Evolutionary conservation across 306 rosid genomes (phyloP).

Genomic region (Argentina anserina): DNA sequence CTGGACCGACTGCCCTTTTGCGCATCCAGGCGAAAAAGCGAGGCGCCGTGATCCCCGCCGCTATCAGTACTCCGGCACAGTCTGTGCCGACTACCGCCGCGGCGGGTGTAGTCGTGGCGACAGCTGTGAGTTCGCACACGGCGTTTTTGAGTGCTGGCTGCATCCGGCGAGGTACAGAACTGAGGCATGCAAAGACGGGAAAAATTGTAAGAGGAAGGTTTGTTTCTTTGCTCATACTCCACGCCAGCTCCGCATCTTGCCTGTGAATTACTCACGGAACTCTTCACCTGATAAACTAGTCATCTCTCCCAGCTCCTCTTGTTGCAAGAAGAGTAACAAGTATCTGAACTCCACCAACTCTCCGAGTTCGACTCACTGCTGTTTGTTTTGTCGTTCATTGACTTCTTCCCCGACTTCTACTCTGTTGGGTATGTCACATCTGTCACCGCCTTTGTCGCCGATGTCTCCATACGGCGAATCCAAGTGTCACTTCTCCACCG

Average conservation of each 20-base stretch:
- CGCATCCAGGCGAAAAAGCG: slow-evolving; percentile 87
- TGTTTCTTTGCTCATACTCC: slow-evolving; percentile 90
- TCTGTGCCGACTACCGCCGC: slow-evolving; percentile 76
- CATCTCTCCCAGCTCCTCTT: not conserved
- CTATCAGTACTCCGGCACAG: slow-evolving; percentile 62
- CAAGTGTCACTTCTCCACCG: not conserved
- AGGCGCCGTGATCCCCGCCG: slow-evolving; percentile 76
- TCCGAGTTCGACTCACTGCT: slow-evolving; percentile 39
- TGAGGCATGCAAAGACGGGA: slow-evolving; percentile 92
- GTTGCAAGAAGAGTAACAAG: slow-evolving; percentile 32
- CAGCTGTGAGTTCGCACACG: slow-evolving; percentile 76
- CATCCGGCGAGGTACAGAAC: slow-evolving; percentile 92
- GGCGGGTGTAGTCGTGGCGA: slow-evolving; percentile 68
- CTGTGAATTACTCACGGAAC: slow-evolving; percentile 18
- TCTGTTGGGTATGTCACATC: slow-evolving; percentile 56
- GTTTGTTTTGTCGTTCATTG: slow-evolving; percentile 43
- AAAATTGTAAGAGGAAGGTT: slow-evolving; percentile 72
- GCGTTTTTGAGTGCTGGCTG: slow-evolving; percentile 89
- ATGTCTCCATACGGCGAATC: slow-evolving; percentile 1
- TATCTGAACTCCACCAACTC: slow-evolving; percentile 27
- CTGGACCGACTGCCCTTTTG: slow-evolving; percentile 95
- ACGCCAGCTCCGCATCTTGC: slow-evolving; percentile 62
- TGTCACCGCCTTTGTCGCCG: slow-evolving; percentile 69
- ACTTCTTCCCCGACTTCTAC: slow-evolving; percentile 75
- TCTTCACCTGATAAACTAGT: slow-evolving; percentile 33